Evolutionary conservation across 1,284 basidiomycete genomes (phyloP), one percentile per base, ranked within the genome.

Genomic region (Calocybe gambosa): DNA sequence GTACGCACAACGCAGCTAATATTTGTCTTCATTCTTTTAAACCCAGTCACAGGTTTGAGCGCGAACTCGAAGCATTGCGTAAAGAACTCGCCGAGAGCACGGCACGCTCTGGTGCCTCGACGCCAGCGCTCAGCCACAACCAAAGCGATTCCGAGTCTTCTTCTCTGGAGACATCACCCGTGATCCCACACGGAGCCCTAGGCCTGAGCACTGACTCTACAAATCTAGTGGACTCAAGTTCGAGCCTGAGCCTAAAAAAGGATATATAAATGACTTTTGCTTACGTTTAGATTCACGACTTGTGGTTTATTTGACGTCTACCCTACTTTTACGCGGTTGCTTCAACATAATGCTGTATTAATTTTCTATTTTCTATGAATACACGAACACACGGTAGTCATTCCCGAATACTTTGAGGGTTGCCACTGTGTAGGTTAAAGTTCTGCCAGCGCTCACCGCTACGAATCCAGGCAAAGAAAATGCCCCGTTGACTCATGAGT

Each of bases 21-120:
- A 8, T 35, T 5, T 25, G 8, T 37, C 6, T 13, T 34, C 6
- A 12, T 34, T 15, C 15, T 15, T 31, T 50, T 36, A 31, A 25
- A 35, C 31, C 18, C 23, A 9, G 43, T 40, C 46, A 13, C 29
- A 92, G 90, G 62, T 95, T 95, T 58, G 92, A 94, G 62, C 80
- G 87, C 29, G 92, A 95, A 65, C 71, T 95, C 10, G 92, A 94
- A 59, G 81, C 83, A 1, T 66, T 95, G 26, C 81, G 92, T 35
- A 93, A 90, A 64, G 92, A 94, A 60, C 71, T 91, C 2, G 87
- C 85, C 0, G 85, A 88, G 55, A 75, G 66, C 26, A 66, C 73
- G 9, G 68, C 73, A 4, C 71, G 75, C 13, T 68, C 66, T 18
- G 66, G 64, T 1, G 62, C 61, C 5, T 75, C 77, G 1, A 84